These are phyloP conservation scores for Ambrosia trifida DNA, from an alignment of 129 eudicot genomes.

Conservation along the genomic window DNA sequence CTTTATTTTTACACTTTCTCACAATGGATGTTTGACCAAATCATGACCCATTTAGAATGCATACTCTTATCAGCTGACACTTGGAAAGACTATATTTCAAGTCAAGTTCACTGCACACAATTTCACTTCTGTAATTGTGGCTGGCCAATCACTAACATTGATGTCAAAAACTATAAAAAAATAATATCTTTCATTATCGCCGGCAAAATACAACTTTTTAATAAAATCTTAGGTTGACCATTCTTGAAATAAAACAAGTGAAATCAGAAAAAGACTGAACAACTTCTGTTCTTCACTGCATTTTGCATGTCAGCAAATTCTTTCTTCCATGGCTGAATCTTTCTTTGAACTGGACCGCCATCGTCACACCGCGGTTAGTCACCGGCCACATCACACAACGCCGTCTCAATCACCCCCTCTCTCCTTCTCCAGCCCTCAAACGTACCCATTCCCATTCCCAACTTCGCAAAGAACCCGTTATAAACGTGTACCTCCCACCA, in stretches of 20 bases:
- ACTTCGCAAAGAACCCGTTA: slow-evolving; percentile 43
- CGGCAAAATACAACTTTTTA: slow-evolving; percentile 25
- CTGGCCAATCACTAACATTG: slow-evolving; percentile 27
- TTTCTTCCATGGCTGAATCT: slow-evolving; percentile 46
- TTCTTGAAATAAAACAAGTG: slow-evolving; percentile 18
- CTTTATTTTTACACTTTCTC: background rate
- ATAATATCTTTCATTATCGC: slow-evolving; percentile 11
- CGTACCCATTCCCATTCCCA: slow-evolving; percentile 28
- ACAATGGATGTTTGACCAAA: slow-evolving; percentile 19
- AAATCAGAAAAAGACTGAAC: slow-evolving; percentile 27
- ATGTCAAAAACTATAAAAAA: background rate
- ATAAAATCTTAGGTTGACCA: slow-evolving; percentile 23
- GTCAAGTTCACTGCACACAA: background rate
- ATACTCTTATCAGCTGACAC: slow-evolving; percentile 24
- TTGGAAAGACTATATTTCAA: slow-evolving; percentile 24
- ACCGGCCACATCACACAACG: slow-evolving; percentile 36
- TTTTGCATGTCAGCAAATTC: slow-evolving; percentile 28
- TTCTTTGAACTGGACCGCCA: slow-evolving; percentile 34
- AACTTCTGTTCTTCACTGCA: slow-evolving; percentile 15
- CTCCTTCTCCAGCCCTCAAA: slow-evolving; percentile 48
- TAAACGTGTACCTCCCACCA: slow-evolving; percentile 42
- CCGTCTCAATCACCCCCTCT: slow-evolving; percentile 35
- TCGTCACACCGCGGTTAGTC: background rate
- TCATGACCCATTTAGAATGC: slow-evolving; percentile 7
- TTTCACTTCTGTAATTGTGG: slow-evolving; percentile 16